Base-by-base conservation (phyloP, 352 stramenopile genomes). In the Hyaloperonospora arabidopsidis region DNA sequence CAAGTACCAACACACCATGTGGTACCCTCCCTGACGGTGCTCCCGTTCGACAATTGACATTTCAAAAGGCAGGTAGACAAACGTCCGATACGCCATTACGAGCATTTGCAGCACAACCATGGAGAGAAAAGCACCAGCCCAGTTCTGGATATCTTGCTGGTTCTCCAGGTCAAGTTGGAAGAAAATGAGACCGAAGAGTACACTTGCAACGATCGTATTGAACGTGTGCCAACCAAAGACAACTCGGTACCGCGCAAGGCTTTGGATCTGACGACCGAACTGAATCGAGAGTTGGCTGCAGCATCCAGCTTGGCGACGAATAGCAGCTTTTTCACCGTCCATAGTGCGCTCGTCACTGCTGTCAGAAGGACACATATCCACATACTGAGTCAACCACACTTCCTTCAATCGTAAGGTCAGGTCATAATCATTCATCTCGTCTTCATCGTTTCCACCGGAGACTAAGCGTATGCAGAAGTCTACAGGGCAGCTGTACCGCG, bases 401-500 rank as follows among this genome's bases (percentile, higher is more conserved):
- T 68, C 49, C 25, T 76, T 76, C 21, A 89, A 68, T 0, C 52
- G 10, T n/a, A 63, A 55, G 0, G 72, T 49, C 2, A 77, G 65
- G 0, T 59, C 54, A 10, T 66, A 52, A n/a, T n/a, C n/a, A n/a
- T n/a, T n/a, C n/a, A n/a, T n/a, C n/a, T n/a, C n/a, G 5, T 54
- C 61, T 0, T 59, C 60, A 0, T 74, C 68, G 52, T 67, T 61
- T 25, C 69, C 34, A 7, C 57, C 54, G 1, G 74, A 67, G 8
- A 89, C 57, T 49, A 80, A 68, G 14, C 70, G 69, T 49, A 84
- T 68, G 25, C 89, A 89, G 35, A 74, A 89, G 49, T 89, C 79
- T 4, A 76, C 65, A 10, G 77, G 79, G 38, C 83, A 89, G 59
- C 66, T 56, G 55, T 77, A 87, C 40, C 60, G 39, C 23, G 79